Conservation (phyloP, 768 basidiomycete genomes). For the Harrya chromipes region DNA sequence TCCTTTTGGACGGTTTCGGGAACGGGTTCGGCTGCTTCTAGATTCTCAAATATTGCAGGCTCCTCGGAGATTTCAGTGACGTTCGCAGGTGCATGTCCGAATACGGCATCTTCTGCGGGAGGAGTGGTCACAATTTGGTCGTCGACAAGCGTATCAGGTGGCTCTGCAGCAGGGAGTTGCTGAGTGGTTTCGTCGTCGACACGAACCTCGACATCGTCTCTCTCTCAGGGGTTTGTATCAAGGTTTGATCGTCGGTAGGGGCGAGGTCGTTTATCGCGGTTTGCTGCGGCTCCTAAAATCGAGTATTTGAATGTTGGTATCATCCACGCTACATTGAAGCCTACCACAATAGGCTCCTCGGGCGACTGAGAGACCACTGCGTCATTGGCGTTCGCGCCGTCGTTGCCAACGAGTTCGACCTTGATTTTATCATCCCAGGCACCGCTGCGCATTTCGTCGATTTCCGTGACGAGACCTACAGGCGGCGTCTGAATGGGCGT, state of each 20-base stretch:
- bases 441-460: conserved; percentile 71
- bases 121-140: background rate
- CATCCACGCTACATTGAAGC: background rate
- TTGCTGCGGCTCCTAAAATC: conserved; percentile 13
- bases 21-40: background rate
- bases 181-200: conserved; percentile 4
- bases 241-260: conserved; percentile 3
- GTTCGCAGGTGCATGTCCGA: conserved; percentile 5
- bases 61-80: conserved; percentile 12
- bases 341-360: conserved; percentile 6
- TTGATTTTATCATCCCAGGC: conserved; percentile 55
- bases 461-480: conserved; percentile 67
- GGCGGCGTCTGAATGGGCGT: background rate
- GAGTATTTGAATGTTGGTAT: background rate
- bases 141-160: conserved; percentile 4
- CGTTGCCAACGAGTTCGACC: conserved; percentile 27
- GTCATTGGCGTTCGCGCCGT: conserved; percentile 4
- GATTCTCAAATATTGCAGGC: background rate
- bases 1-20: conserved; percentile 10
- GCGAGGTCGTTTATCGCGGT: conserved; percentile 1
- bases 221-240: conserved; percentile 1
- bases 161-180: background rate
- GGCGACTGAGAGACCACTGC: background rate
- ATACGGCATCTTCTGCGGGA: conserved; percentile 7
- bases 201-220: background rate